Conservation (phyloP, 1,139 yeast species). For the Blastobotrys raffinosifermentans region DNA sequence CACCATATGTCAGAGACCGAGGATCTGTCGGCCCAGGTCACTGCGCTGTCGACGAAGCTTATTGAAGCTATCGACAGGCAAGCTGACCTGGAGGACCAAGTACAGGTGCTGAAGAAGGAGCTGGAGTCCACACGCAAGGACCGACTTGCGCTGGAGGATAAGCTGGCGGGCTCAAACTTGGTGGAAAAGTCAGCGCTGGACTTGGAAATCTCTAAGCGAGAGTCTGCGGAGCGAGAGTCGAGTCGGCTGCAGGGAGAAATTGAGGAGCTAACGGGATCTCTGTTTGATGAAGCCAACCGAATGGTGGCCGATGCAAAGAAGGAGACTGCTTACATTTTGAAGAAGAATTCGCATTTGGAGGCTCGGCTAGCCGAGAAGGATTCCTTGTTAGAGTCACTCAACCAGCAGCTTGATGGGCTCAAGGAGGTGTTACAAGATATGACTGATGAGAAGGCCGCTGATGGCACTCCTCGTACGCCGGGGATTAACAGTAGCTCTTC, state of each 20-base stretch:
- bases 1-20: too few species aligned
- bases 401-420: conserved; percentile 63
- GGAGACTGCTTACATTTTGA: conserved; percentile 34
- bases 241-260: conserved; percentile 54
- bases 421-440: conserved; percentile 50
- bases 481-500: too few species aligned
- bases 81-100: conserved; percentile 34
- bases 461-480: not conserved
- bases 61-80: conserved; percentile 34
- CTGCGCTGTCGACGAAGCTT: conserved; percentile 32
- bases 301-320: conserved; percentile 64
- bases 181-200: conserved; percentile 23
- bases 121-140: conserved; percentile 26
- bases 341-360: conserved; percentile 47
- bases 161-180: conserved; percentile 21
- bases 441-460: conserved; percentile 32
- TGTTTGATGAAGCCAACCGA: conserved; percentile 65
- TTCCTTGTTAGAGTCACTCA: conserved; percentile 56
- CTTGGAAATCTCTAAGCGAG: conserved; percentile 22
- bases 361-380: conserved; percentile 72
- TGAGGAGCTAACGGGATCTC: conserved; percentile 60
- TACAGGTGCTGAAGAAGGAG: conserved; percentile 24
- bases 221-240: conserved; percentile 48
- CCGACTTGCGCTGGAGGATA: conserved; percentile 23
- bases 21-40: conserved; percentile 22